These are phyloP conservation scores for Waitea zeae DNA, from an alignment of 1,284 basidiomycete species.

Conservation along the genomic window DNA sequence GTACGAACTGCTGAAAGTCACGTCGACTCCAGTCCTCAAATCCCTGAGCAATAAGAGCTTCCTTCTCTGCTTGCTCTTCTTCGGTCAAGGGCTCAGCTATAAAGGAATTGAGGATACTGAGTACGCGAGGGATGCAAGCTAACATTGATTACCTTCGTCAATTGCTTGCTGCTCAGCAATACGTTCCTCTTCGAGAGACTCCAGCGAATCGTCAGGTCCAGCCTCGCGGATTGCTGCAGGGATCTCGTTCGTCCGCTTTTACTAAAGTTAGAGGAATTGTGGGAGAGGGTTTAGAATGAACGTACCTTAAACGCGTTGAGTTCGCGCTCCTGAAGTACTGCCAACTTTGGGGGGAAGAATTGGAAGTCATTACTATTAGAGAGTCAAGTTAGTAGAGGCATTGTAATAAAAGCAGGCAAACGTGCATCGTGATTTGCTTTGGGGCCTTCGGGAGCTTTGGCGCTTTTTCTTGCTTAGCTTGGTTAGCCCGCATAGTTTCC, in stretches of 20 bases:
- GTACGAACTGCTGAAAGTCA: conserved; percentile 87
- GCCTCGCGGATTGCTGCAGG: conserved; percentile 56
- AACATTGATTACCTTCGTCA: conserved; percentile 50
- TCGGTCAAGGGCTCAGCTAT: conserved; percentile 78
- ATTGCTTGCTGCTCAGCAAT: conserved; percentile 75
- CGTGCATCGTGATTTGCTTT: conserved; percentile 74
- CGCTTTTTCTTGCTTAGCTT: conserved; percentile 67
- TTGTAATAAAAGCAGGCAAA: conserved; percentile 9
- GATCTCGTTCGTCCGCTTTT: conserved; percentile 57
- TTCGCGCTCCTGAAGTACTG: conserved; percentile 81
- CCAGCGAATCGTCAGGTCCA: conserved; percentile 63
- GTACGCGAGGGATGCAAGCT: not conserved
- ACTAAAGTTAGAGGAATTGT: not conserved
- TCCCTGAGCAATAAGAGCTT: conserved; percentile 60
- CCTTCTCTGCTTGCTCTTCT: conserved; percentile 70
- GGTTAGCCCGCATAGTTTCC: conserved; percentile 72
- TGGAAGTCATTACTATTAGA: conserved; percentile 84
- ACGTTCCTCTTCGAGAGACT: conserved; percentile 74
- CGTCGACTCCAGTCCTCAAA: conserved; percentile 86
- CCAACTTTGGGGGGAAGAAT: conserved; percentile 79
- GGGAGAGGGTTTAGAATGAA: not conserved
- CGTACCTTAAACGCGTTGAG: conserved; percentile 63
- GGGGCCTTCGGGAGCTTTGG: conserved; percentile 79
- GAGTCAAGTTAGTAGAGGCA: not conserved
- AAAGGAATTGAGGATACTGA: conserved; percentile 2